These are phyloP conservation scores for Paracorniculantispora psalliotae DNA, from an alignment of 2,329 filamentous ascomycete genomes.

Conservation along the genomic window DNA sequence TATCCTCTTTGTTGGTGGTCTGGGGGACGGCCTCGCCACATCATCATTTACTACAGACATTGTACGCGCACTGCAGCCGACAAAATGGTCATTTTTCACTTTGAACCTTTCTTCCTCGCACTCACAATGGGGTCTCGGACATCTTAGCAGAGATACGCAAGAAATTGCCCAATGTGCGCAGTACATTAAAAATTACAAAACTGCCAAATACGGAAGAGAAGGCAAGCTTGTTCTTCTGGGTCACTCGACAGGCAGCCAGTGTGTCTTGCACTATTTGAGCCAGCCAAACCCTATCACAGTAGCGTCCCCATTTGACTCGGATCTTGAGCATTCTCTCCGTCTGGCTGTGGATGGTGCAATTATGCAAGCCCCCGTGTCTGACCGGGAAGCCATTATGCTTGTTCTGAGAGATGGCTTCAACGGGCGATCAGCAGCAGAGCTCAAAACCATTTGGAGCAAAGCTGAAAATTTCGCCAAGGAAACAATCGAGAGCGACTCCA, in stretches of 20 bases:
- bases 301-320: slow-evolving; percentile 20
- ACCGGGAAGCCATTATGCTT: slow-evolving; percentile 48
- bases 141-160: slow-evolving; percentile 32
- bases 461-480: slow-evolving; percentile 32
- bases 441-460: slow-evolving; percentile 32
- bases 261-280: slow-evolving; percentile 57
- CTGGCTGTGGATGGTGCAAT: slow-evolving; percentile 53
- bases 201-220: slow-evolving; percentile 27
- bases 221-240: slow-evolving; percentile 60
- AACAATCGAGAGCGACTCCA: slow-evolving; percentile 15
- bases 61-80: slow-evolving; percentile 32
- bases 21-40: slow-evolving; percentile 46
- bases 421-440: slow-evolving; percentile 23
- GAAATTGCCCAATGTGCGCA: slow-evolving; percentile 28
- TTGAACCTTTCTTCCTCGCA: slow-evolving; percentile 36
- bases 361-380: slow-evolving; percentile 58
- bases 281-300: slow-evolving; percentile 33
- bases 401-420: slow-evolving; percentile 30
- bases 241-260: slow-evolving; percentile 63
- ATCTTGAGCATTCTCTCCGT: slow-evolving; percentile 30
- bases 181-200: slow-evolving; percentile 30
- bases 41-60: slow-evolving; percentile 43
- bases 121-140: slow-evolving; percentile 30
- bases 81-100: slow-evolving; percentile 32
- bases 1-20: slow-evolving; percentile 48